phyloP scores from a whole-genome alignment of 257 asterid species.

The Eustoma russellianum region DNA sequence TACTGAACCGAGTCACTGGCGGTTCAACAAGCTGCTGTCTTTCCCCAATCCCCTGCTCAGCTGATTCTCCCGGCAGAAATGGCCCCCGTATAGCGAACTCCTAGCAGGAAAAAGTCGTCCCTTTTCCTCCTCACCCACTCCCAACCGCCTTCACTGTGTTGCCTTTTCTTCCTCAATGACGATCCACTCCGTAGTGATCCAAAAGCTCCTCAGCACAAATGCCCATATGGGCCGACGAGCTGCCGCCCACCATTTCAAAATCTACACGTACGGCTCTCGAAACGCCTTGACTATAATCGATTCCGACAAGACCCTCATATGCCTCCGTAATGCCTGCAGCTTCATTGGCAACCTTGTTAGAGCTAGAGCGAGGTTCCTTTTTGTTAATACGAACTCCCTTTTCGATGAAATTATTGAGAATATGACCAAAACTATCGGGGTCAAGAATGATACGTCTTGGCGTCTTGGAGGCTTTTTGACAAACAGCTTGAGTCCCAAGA shows the following conservation, averaged over 20 bases:
- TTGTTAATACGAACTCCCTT: conserved; percentile 74
- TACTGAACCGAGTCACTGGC: too few relatives aligned
- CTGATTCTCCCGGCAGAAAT: too few relatives aligned
- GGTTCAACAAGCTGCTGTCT: too few relatives aligned
- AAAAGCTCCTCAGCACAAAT: conserved; percentile 70
- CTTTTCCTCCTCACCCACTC: too few relatives aligned
- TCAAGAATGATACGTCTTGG: conserved; percentile 77
- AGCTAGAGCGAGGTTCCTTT: conserved; percentile 56
- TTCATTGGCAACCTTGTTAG: conserved; percentile 78
- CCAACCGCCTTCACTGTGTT: too few relatives aligned
- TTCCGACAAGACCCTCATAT: conserved; percentile 76
- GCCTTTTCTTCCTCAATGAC: conserved; percentile 35
- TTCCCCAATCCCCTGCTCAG: too few relatives aligned
- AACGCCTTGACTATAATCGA: conserved; percentile 64
- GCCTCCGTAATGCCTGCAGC: conserved; percentile 82
- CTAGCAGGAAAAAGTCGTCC: too few relatives aligned
- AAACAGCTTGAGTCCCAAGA: conserved; percentile 74
- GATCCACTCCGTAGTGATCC: conserved; percentile 69
- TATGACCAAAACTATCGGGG: conserved; percentile 52
- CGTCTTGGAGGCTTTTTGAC: conserved; percentile 93
- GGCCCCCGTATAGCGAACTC: too few relatives aligned
- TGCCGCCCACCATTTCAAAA: conserved; percentile 84
- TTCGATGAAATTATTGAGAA: conserved; percentile 73
- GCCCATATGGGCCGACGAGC: conserved; percentile 88
- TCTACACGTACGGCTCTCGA: conserved; percentile 70